Conservation (phyloP, 176 grass and related monocot genomes). For the Aegilops tauschii region DNA sequence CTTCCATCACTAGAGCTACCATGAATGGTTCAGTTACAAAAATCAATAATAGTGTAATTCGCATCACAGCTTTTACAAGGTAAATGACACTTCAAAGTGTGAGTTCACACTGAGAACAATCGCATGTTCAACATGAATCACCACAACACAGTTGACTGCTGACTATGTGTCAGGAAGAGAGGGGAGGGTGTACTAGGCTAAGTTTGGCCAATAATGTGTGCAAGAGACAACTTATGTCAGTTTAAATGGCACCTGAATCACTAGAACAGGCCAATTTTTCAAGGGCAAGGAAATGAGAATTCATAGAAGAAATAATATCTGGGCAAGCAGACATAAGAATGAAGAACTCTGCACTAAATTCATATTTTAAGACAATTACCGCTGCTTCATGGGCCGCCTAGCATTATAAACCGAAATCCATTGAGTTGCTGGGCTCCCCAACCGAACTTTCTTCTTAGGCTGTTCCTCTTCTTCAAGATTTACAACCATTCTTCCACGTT, state of each 20-base stretch:
- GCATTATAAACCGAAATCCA: slow-evolving; percentile 95
- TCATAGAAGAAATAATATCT: neutral
- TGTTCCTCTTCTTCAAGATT: slow-evolving; percentile 79
- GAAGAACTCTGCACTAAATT: neutral
- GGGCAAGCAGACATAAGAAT: neutral
- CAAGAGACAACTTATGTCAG: neutral
- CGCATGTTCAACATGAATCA: neutral
- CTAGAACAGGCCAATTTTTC: neutral
- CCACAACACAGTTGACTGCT: neutral
- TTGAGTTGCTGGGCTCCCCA: slow-evolving; percentile 68
- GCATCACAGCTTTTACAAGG: neutral
- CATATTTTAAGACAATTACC: slow-evolving; percentile 41
- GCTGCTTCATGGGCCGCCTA: slow-evolving; percentile 84
- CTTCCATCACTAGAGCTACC: neutral
- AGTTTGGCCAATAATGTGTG: neutral
- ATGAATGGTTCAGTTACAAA: neutral
- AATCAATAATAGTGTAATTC: neutral
- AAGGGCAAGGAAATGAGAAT: neutral
- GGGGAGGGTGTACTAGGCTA: neutral
- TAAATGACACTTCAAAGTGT: neutral
- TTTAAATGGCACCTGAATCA: slow-evolving; percentile 9
- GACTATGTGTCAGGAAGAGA: neutral
- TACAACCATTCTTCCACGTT: slow-evolving; percentile 64
- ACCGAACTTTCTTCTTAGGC: slow-evolving; percentile 78
- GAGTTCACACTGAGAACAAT: neutral